phyloP scores from a whole-genome alignment of 768 basidiomycete species.

The Trametes elegans region DNA sequence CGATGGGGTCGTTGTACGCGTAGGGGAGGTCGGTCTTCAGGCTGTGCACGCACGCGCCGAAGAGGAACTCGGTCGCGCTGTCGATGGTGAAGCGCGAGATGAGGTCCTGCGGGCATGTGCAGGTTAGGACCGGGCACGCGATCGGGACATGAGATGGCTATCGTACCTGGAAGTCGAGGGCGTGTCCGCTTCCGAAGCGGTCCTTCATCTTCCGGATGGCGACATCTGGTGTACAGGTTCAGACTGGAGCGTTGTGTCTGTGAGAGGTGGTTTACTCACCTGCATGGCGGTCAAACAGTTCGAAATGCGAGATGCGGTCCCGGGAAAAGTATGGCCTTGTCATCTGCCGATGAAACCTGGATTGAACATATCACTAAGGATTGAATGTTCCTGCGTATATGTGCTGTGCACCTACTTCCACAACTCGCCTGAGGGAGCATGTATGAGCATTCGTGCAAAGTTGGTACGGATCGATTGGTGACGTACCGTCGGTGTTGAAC shows the following conservation, averaged over 20 bases:
- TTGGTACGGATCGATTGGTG: background rate
- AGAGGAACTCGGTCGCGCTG: slow-evolving; percentile 53
- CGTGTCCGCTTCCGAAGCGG: slow-evolving; percentile 26
- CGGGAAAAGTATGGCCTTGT: slow-evolving; percentile 38
- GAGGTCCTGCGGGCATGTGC: slow-evolving; percentile 36
- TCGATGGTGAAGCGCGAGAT: slow-evolving; percentile 50
- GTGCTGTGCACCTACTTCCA: slow-evolving; percentile 26
- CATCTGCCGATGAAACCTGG: slow-evolving; percentile 34
- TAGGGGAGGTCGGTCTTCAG: slow-evolving; percentile 27
- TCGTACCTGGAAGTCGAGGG: slow-evolving; percentile 32
- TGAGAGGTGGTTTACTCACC: slow-evolving; percentile 21
- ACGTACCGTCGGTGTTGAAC: slow-evolving; percentile 52
- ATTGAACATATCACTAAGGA: background rate
- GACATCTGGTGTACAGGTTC: slow-evolving; percentile 4
- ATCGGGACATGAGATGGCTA: too few species aligned
- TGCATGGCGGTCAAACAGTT: slow-evolving; percentile 36
- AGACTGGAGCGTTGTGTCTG: background rate
- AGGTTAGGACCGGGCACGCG: background rate
- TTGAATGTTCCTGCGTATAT: background rate
- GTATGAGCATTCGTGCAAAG: background rate
- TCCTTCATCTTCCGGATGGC: slow-evolving; percentile 29
- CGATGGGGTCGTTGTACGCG: slow-evolving; percentile 1
- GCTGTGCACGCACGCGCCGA: slow-evolving; percentile 42
- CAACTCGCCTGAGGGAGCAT: slow-evolving; percentile 24
- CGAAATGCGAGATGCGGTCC: slow-evolving; percentile 36